Percentiles rank a stretch among this genome's conserved stretches.
These are phyloP conservation scores for Lecanicillium sp. DNA, from an alignment of 2,329 filamentous ascomycete genomes.

Conservation along the genomic window DNA sequence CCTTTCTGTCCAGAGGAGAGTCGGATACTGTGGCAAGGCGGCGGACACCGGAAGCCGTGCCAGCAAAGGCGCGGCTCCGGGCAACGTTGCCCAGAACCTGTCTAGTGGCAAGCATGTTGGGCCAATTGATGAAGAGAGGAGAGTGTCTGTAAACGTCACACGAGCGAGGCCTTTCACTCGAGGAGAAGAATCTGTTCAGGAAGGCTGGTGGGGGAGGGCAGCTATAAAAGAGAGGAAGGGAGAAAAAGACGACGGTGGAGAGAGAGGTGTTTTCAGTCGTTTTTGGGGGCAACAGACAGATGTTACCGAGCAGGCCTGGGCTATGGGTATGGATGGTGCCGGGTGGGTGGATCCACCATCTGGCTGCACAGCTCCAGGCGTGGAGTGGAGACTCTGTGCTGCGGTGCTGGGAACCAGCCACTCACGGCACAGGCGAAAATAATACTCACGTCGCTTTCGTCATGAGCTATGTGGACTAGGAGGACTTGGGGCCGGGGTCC, in stretches of 20 bases:
- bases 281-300: neutral
- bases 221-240: conserved; percentile 21
- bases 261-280: conserved; percentile 23
- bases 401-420: conserved; percentile 7
- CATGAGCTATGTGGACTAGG: conserved; percentile 20
- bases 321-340: neutral
- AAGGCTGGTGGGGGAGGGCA: conserved; percentile 21
- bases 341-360: conserved; percentile 5
- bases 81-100: conserved; percentile 61
- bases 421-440: conserved; percentile 20
- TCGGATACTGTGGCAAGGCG: conserved; percentile 82
- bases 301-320: conserved; percentile 7
- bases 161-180: conserved; percentile 13
- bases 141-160: conserved; percentile 10
- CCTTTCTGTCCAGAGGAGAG: conserved; percentile 86
- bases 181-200: conserved; percentile 14
- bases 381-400: conserved; percentile 6
- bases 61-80: conserved; percentile 51
- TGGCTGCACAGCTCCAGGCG: conserved; percentile 14
- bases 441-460: conserved; percentile 26
- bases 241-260: conserved; percentile 20
- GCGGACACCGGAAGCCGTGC: conserved; percentile 56
- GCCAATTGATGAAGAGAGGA: conserved; percentile 27
- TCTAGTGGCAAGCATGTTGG: conserved; percentile 64
- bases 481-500: neutral